Evolutionary conservation across 768 basidiomycete species (phyloP).

Genomic region (Hebeloma cylindrosporum): DNA sequence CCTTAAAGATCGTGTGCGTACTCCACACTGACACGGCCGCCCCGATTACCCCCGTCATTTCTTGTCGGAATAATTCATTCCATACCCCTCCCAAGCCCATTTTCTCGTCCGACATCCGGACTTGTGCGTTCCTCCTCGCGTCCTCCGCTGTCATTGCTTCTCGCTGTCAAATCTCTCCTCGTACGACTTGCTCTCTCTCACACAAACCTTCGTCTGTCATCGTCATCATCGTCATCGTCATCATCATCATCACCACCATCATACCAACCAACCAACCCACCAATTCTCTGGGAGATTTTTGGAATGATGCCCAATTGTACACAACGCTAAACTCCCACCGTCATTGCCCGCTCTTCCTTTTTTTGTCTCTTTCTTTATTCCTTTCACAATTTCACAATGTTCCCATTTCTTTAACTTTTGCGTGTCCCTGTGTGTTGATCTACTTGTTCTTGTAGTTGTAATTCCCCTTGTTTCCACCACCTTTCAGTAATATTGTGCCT

Average conservation of each 20-base stretch:
- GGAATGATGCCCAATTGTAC: too few species aligned
- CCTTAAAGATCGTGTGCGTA: background rate
- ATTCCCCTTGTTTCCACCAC: conserved; percentile 3
- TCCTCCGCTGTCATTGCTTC: too few species aligned
- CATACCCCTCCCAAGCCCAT: too few species aligned
- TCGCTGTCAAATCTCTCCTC: too few species aligned
- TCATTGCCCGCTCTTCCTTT: conserved; percentile 3
- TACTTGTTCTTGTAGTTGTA: conserved; percentile 16
- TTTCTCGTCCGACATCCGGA: too few species aligned
- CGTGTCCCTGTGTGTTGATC: conserved; percentile 6
- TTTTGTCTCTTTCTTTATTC: conserved; percentile 4
- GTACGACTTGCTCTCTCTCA: too few species aligned
- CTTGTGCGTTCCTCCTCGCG: too few species aligned
- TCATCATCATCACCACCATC: too few species aligned
- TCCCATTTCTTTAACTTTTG: conserved; percentile 4
- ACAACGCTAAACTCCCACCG: background rate
- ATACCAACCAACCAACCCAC: background rate
- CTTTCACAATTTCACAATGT: conserved; percentile 1
- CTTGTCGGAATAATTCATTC: background rate
- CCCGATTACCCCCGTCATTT: background rate
- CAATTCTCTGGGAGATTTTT: conserved; percentile 1
- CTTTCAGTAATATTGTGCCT: background rate
- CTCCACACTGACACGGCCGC: conserved; percentile 1
- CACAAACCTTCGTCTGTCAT: too few species aligned
- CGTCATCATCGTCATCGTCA: too few species aligned